These are phyloP conservation scores for Cyamopsis tetragonoloba DNA, from an alignment of 306 rosid species.

Conservation along the genomic window DNA sequence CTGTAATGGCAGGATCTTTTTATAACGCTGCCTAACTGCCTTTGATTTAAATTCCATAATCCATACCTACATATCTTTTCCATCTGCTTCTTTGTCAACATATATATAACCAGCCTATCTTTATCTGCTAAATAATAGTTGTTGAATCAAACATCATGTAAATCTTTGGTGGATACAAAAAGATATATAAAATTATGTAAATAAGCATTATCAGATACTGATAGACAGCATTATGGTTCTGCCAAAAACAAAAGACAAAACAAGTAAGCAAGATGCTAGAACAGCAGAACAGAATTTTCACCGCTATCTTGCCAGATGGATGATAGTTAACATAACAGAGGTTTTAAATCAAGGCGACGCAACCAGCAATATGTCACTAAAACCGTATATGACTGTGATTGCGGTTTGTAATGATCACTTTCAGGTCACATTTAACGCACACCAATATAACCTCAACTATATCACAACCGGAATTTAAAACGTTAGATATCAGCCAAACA, in stretches of 20 bases:
- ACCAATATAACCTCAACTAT: too few species aligned
- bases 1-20: too few species aligned
- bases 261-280: not conserved
- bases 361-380: too few species aligned
- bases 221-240: not conserved
- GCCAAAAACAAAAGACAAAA: conserved; percentile 5
- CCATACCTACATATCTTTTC: too few species aligned
- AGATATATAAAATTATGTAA: not conserved
- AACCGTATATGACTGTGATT: too few species aligned
- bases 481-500: too few species aligned
- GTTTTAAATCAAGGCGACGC: too few species aligned
- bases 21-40: too few species aligned
- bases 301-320: not conserved
- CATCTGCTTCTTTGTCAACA: conserved; percentile 62
- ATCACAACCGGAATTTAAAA: too few species aligned
- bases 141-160: conserved; percentile 15
- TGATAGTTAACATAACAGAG: not conserved
- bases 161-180: not conserved
- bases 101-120: conserved; percentile 60
- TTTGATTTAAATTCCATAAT: too few species aligned
- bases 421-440: too few species aligned
- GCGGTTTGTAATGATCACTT: too few species aligned
- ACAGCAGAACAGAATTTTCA: not conserved
- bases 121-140: conserved; percentile 40
- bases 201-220: not conserved